Percentiles rank a stretch among this genome's conserved stretches.
These are phyloP conservation scores for Lipomyces starkeyi DNA, from an alignment of 805 yeast species.

Conservation along the genomic window DNA sequence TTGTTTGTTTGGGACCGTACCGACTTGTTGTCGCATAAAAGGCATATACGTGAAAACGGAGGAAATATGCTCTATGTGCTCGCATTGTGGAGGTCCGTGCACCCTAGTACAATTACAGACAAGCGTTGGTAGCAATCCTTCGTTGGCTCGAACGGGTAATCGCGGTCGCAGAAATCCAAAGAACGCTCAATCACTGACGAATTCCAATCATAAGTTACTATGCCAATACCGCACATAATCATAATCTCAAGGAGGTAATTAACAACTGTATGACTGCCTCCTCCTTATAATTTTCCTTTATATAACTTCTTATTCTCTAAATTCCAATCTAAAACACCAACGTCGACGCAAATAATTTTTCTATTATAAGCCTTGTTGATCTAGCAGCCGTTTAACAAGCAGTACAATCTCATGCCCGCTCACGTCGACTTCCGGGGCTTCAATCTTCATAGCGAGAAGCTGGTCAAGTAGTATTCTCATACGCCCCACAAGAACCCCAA, in stretches of 20 bases:
- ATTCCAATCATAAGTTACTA: too few relatives aligned
- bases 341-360: background rate
- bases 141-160: too few relatives aligned
- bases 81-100: background rate
- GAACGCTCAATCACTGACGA: too few relatives aligned
- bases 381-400: slow-evolving; percentile 45
- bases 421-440: slow-evolving; percentile 50
- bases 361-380: slow-evolving; percentile 42
- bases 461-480: slow-evolving; percentile 69
- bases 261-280: too few relatives aligned
- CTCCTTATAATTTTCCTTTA: too few relatives aligned
- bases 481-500: slow-evolving; percentile 81
- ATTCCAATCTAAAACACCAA: background rate
- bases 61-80: background rate
- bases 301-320: background rate
- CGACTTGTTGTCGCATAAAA: background rate
- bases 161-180: too few relatives aligned
- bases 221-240: too few relatives aligned
- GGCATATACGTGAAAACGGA: background rate
- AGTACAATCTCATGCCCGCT: slow-evolving; percentile 42
- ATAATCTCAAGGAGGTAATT: too few relatives aligned
- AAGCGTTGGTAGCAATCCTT: too few relatives aligned
- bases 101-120: background rate
- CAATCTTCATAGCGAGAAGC: slow-evolving; percentile 67
- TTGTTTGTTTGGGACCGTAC: background rate